Percentiles rank a stretch among this genome's conserved stretches.
Evolutionary conservation across 768 basidiomycete genomes (phyloP).

Genomic region (Daedaleopsis nitida): DNA sequence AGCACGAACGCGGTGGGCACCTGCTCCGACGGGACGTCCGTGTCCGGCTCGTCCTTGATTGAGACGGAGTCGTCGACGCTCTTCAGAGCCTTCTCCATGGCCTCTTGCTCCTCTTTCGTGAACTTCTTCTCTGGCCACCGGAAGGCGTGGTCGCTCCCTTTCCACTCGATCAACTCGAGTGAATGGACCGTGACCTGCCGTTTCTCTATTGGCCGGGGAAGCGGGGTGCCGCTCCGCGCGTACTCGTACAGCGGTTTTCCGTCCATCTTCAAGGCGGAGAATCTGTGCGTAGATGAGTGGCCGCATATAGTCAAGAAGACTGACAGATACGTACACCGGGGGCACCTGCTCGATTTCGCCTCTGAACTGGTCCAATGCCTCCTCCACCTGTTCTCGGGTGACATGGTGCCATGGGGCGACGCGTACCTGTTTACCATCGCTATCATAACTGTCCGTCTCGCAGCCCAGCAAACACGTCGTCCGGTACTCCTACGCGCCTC

Average conservation of each 20-base stretch:
- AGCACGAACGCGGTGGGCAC: slow-evolving; percentile 81
- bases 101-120: slow-evolving; percentile 64
- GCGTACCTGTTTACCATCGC: slow-evolving; percentile 80
- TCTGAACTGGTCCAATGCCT: slow-evolving; percentile 67
- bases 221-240: slow-evolving; percentile 84
- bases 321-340: slow-evolving; percentile 66
- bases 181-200: slow-evolving; percentile 82
- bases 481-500: slow-evolving; percentile 71
- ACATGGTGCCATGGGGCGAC: slow-evolving; percentile 82
- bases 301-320: slow-evolving; percentile 3
- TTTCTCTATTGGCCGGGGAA: slow-evolving; percentile 92
- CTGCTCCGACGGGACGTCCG: slow-evolving; percentile 32
- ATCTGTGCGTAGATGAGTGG: slow-evolving; percentile 50
- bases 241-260: slow-evolving; percentile 95
- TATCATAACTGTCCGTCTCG: slow-evolving; percentile 94
- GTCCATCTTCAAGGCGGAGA: slow-evolving; percentile 98
- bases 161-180: slow-evolving; percentile 79
- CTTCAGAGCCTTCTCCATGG: slow-evolving; percentile 66
- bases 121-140: slow-evolving; percentile 75
- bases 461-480: slow-evolving; percentile 91
- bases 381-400: slow-evolving; percentile 74
- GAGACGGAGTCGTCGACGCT: slow-evolving; percentile 43
- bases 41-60: slow-evolving; percentile 37
- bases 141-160: slow-evolving; percentile 73
- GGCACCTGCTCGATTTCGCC: slow-evolving; percentile 91